These are phyloP conservation scores for Alternaria ethzedia DNA, from an alignment of 2,329 filamentous ascomycete species.

Conservation along the genomic window DNA sequence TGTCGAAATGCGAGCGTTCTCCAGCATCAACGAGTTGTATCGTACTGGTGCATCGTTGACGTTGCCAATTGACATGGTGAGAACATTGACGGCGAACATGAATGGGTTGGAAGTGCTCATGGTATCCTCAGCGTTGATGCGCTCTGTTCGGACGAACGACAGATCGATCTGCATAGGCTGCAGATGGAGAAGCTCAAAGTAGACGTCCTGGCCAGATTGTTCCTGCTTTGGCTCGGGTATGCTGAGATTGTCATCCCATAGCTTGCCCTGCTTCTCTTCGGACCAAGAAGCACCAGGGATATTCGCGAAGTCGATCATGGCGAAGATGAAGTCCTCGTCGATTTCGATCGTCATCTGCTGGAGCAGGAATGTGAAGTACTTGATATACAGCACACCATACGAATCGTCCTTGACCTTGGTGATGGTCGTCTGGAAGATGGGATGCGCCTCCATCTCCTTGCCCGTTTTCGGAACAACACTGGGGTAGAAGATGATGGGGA, in stretches of 20 bases:
- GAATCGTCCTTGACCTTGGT: constrained; percentile 98
- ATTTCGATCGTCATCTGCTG: constrained; percentile 99
- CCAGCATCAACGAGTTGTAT: constrained; percentile 90
- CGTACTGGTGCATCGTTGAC: constrained; percentile 97
- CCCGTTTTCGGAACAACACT: constrained; percentile 97
- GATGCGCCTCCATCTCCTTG: constrained; percentile 94
- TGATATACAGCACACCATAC: constrained; percentile 97
- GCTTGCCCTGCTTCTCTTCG: constrained; percentile 78
- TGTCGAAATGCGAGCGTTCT: constrained; percentile 92
- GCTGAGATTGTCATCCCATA: constrained; percentile 88
- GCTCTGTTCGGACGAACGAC: constrained; percentile 95
- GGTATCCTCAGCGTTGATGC: constrained; percentile 95
- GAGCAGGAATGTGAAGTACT: constrained; percentile 90
- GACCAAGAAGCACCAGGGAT: constrained; percentile 89
- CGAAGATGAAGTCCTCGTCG: constrained; percentile 98
- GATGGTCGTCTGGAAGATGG: constrained; percentile 88
- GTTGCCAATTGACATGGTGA: constrained; percentile 99
- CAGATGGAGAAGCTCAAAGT: constrained; percentile 95
- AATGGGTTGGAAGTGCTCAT: constrained; percentile 86
- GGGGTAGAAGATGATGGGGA: constrained; percentile 95
- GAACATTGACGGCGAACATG: constrained; percentile 98
- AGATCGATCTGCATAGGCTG: constrained; percentile 98
- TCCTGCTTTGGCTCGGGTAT: constrained; percentile 90
- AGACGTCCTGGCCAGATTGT: constrained; percentile 88
- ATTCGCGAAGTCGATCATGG: constrained; percentile 92